Base-by-base conservation (phyloP, 768 basidiomycete genomes). In the Leccinum uliginosum region DNA sequence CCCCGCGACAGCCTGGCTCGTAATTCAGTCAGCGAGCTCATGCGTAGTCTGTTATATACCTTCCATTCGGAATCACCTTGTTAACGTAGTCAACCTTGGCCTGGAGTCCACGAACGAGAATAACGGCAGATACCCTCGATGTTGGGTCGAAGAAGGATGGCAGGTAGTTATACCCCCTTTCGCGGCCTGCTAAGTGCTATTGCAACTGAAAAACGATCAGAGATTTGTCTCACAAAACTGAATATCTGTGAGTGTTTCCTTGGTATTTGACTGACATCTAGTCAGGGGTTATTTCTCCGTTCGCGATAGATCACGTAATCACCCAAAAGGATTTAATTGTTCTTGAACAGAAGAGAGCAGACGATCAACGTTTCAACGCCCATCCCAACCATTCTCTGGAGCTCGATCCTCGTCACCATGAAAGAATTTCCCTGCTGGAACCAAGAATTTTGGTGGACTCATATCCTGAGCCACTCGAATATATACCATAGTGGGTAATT, bases 391-490 rank as follows among this genome's bases (percentile, higher is more conserved):
- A 49, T 15, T 52, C 27, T 24, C 29, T n/a, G 30, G 14, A 32
- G 17, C 24, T 46, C 10, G 12, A 48, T 19, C n/a, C 50, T 44
- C 1, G 26, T 17, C 15, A 35, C 26, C 40, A 14, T 40, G 30
- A 54, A 59, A 26, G n/a, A 21, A 21, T 21, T 1, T 15, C 27
- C 40, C 6, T n/a, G 10, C 5, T n/a, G 26, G 40, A 49, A 48
- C 48, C 19, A 59, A 38, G 54, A 30, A 17, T 24, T 51, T 51
- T 34, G 23, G n/a, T 21, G n/a, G 8, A 35, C 4, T 47, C 29
- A 0, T 38, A 17, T 23, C 0, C 48, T 64, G 62, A 63, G 62
- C 54, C 62, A 63, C 57, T 51, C 46, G 49, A 10, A 46, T 8
- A 5, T 8, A 54, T 48, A 38, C 50, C 38, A 48, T 51, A 54